Percentiles rank a stretch among this genome's conserved stretches.
Evolutionary conservation across 176 grass and related monocot species (phyloP).

Genomic region (Avena insularis): DNA sequence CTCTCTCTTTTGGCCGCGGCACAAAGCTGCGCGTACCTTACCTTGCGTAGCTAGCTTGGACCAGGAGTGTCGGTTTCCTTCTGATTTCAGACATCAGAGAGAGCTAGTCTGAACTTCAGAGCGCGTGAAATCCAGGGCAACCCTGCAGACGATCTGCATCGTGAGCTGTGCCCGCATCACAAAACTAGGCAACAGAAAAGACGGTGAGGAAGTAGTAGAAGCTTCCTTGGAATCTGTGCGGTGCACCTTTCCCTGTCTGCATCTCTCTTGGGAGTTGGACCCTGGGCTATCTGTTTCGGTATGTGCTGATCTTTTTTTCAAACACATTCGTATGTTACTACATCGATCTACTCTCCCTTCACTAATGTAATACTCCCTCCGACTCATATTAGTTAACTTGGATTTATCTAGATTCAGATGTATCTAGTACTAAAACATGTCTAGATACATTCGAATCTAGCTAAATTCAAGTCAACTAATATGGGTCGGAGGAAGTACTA

Average conservation of each 20-base stretch:
- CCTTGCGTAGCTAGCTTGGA: too few species aligned
- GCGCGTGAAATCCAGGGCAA: not conserved
- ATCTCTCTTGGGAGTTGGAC: not conserved
- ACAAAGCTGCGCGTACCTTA: not conserved
- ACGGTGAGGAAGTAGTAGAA: conserved; percentile 35
- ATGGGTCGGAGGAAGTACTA: too few species aligned
- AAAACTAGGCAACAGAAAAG: not conserved
- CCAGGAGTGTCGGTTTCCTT: not conserved
- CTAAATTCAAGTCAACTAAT: too few species aligned
- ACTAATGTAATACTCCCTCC: too few species aligned
- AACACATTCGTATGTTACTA: not conserved
- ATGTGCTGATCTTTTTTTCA: not conserved
- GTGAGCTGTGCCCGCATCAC: not conserved
- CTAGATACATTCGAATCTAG: too few species aligned
- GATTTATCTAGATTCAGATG: too few species aligned
- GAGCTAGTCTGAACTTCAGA: too few species aligned
- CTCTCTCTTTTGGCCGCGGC: not conserved
- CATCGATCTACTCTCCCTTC: too few species aligned
- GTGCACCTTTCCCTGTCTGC: not conserved
- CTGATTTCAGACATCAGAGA: not conserved
- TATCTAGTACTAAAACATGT: too few species aligned
- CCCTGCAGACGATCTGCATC: not conserved
- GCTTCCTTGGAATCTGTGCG: conserved; percentile 45
- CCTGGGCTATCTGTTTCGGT: not conserved
- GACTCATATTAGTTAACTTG: too few species aligned